Conservation (phyloP, 805 yeast species). For the Lipomyces mesembrius region DNA sequence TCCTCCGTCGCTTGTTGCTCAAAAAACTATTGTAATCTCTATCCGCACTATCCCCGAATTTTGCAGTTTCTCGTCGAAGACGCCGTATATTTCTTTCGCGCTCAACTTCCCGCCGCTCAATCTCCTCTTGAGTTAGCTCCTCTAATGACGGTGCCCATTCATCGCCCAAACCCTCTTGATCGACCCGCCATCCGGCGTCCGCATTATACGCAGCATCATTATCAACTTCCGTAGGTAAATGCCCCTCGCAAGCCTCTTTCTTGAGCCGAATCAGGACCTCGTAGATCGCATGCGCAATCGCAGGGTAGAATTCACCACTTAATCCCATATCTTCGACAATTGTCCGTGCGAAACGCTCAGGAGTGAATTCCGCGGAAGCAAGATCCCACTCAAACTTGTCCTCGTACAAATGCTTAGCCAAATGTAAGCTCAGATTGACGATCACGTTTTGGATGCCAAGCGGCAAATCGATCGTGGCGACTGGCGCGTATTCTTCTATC, state of each 20-base stretch:
- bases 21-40: constrained; percentile 25
- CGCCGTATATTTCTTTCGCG: constrained; percentile 90
- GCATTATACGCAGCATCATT: constrained; percentile 67
- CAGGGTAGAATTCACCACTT: constrained; percentile 82
- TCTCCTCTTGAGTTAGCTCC: constrained; percentile 84
- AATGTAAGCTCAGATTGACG: constrained; percentile 76
- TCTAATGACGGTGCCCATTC: constrained; percentile 89
- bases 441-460: constrained; percentile 70
- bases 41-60: constrained; percentile 61
- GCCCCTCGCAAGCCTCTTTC: constrained; percentile 79
- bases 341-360: constrained; percentile 80
- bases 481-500: constrained; percentile 71
- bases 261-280: constrained; percentile 77
- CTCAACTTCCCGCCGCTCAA: constrained; percentile 93
- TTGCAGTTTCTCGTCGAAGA: constrained; percentile 86
- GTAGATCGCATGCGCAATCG: constrained; percentile 84
- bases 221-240: constrained; percentile 55
- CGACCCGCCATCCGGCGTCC: constrained; percentile 71
- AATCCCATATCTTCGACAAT: constrained; percentile 87
- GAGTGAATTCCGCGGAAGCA: constrained; percentile 56
- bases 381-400: constrained; percentile 97
- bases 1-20: constrained; percentile 30
- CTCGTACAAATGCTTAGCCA: constrained; percentile 82
- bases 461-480: constrained; percentile 65
- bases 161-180: constrained; percentile 75